Base-by-base conservation (phyloP, 805 yeast genomes). In the Schwanniomyces occidentalis region DNA sequence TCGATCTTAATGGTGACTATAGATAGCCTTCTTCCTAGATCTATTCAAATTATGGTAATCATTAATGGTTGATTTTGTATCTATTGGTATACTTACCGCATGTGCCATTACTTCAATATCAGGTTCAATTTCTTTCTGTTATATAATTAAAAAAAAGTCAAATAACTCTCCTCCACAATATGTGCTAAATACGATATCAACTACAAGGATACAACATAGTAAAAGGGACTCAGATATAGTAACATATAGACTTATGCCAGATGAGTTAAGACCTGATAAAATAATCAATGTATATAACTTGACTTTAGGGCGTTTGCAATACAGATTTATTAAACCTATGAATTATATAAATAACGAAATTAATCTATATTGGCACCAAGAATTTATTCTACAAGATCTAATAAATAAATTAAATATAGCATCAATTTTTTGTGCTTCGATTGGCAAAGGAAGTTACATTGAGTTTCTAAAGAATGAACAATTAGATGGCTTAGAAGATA, bases 401-500 rank as follows among this genome's bases (percentile, higher is more conserved):
- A 14, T 5, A n/a, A 8, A 18, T 6, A 18, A 30, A 30, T 24
- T 12, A 19, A 14, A 30, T 7, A 21, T 38, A 3, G 46, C 46
- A 5, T 29, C 34, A 5, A 33, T 42, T 8, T 42, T 24, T 25
- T 27, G 32, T 22, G 42, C 40, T 8, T 35, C 44, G 7, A 38
- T 51, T 14, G 56, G 56, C 3, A 46, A 49, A 16, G 46, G 56
- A 10, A 51, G 56, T 4, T 45, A 35, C 22, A 38, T 51, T 7
- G 46, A 44, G 10, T 19, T 34, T 30, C 24, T 38, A 12, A 25
- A 13, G 12, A 26, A 25, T 13, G 23, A 24, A 24, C 19, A 31
- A 19, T 16, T 34, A 13, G 30, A 31, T 32, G 12, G 28, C 15
- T 13, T 24, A 16, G 29, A 35, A 17, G 32, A 18, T 8, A 19